Conservation (phyloP, 768 basidiomycete genomes). For the Naematelia encephala region DNA sequence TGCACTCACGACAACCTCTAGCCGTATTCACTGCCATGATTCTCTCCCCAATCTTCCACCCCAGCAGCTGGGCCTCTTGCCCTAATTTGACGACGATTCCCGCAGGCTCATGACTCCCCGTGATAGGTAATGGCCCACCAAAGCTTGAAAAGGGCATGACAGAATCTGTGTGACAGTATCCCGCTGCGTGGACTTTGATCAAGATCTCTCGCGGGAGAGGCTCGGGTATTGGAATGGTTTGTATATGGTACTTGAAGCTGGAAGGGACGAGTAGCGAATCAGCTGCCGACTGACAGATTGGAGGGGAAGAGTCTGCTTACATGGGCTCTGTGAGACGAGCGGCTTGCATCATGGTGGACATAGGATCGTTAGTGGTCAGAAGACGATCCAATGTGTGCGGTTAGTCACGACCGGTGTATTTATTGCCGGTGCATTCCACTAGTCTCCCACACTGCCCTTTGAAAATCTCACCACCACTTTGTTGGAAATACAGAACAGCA, state of each 20-base stretch:
- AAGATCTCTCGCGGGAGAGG: conserved; percentile 9
- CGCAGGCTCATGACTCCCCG: conserved; percentile 26
- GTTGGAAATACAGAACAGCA: no score
- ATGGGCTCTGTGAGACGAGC: no score
- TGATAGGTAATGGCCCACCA: conserved; percentile 9
- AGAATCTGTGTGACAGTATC: conserved; percentile 28
- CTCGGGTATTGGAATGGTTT: conserved; percentile 14
- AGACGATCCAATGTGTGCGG: no score
- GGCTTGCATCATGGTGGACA: no score
- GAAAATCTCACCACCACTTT: no score
- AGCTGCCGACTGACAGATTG: no score
- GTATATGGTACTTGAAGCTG: conserved; percentile 20
- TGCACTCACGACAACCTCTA: conserved; percentile 9
- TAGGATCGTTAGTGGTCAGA: no score
- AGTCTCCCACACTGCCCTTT: no score
- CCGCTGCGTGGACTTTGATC: conserved; percentile 23
- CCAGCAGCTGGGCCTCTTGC: conserved; percentile 4
- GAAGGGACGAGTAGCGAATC: no score
- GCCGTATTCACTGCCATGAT: background rate
- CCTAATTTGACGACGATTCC: conserved; percentile 18
- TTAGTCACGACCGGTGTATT: no score
- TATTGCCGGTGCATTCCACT: no score
- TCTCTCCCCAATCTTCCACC: conserved; percentile 5
- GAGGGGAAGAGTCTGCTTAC: no score
- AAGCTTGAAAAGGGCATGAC: background rate